phyloP scores from a whole-genome alignment of 148 eudicot genomes.

The Rhododendron ferrugineum region DNA sequence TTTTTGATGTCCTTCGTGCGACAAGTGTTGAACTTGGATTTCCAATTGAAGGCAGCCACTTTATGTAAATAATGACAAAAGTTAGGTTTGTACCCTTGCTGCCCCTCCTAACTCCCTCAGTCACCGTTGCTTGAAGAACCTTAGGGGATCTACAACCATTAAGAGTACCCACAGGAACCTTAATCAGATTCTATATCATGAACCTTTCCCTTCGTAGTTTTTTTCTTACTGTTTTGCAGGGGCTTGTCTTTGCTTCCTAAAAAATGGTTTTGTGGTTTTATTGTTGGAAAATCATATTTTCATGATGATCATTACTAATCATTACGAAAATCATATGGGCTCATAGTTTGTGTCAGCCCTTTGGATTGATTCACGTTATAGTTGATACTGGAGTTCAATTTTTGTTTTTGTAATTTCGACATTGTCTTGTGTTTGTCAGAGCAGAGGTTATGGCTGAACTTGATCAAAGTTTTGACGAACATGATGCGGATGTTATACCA shows the following conservation, averaged over 20 bases:
- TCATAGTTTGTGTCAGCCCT: background rate
- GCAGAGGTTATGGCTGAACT: constrained; percentile 43
- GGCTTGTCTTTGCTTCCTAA: background rate
- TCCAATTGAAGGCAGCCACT: background rate
- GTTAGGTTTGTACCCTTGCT: background rate
- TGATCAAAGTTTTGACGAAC: constrained; percentile 32
- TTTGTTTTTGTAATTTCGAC: background rate
- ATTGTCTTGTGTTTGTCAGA: background rate
- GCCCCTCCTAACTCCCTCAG: background rate
- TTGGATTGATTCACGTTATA: background rate
- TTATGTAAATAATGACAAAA: background rate
- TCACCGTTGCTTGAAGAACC: background rate
- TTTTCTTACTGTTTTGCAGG: background rate
- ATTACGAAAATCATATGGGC: background rate
- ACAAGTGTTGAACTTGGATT: background rate
- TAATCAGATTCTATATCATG: background rate
- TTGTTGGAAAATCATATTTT: background rate
- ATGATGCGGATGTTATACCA: constrained; percentile 27
- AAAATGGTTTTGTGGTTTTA: background rate
- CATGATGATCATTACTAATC: background rate
- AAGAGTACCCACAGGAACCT: background rate
- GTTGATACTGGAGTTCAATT: background rate
- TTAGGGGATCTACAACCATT: background rate
- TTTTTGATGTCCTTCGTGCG: background rate
- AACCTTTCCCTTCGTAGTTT: background rate